phyloP scores from a whole-genome alignment of 2,329 filamentous ascomycete species.

The Xylariales sp. region DNA sequence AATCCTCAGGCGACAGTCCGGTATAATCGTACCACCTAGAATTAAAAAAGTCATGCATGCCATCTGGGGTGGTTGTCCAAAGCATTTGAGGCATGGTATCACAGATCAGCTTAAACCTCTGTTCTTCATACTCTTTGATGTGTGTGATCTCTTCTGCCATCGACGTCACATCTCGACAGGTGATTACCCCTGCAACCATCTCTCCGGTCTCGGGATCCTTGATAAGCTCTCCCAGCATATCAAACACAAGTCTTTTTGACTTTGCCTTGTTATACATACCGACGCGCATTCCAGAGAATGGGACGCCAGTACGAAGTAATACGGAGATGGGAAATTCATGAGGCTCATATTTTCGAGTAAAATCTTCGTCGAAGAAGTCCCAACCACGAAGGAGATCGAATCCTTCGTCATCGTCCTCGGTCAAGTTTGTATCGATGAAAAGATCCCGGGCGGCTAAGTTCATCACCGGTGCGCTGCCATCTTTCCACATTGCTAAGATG shows the following conservation, averaged over 20 bases:
- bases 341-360: constrained; percentile 50
- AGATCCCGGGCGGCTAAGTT: constrained; percentile 60
- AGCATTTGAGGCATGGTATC: constrained; percentile 70
- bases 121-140: constrained; percentile 67
- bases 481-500: constrained; percentile 77
- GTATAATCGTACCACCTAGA: constrained; percentile 79
- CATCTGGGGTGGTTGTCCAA: constrained; percentile 68
- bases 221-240: constrained; percentile 64
- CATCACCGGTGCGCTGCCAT: constrained; percentile 68
- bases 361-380: constrained; percentile 62
- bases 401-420: constrained; percentile 36
- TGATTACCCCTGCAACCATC: constrained; percentile 68
- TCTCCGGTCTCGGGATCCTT: constrained; percentile 63
- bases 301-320: constrained; percentile 56
- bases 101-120: constrained; percentile 70
- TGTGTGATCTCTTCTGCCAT: constrained; percentile 65
- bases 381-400: constrained; percentile 57
- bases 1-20: constrained; percentile 58
- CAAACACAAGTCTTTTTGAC: constrained; percentile 53
- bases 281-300: constrained; percentile 55
- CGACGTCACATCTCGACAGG: constrained; percentile 67
- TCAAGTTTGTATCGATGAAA: constrained; percentile 38
- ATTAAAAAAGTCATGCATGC: constrained; percentile 69
- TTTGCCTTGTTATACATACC: constrained; percentile 56
- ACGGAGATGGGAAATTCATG: constrained; percentile 65